phyloP scores from a whole-genome alignment of 2,329 filamentous ascomycete genomes.

The Calonectria pseudoreteaudii region DNA sequence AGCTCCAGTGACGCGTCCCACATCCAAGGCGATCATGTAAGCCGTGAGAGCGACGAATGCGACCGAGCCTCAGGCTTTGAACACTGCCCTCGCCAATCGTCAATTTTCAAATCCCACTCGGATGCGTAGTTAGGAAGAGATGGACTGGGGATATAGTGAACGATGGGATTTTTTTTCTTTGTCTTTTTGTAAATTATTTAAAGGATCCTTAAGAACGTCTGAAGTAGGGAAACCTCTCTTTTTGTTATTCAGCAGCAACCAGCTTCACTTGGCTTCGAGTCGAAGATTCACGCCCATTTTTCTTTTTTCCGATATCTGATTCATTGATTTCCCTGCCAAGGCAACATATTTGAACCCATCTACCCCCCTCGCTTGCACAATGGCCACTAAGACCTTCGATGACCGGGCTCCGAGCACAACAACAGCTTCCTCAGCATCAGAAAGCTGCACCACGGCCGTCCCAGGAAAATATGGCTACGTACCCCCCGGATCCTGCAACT shows the following conservation, averaged over 20 bases:
- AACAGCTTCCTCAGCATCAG: constrained; percentile 44
- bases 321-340: background rate
- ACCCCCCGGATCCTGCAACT: constrained; percentile 47
- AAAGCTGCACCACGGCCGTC: constrained; percentile 49
- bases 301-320: background rate
- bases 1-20: constrained; percentile 13
- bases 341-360: background rate
- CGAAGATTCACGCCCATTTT: background rate
- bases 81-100: constrained; percentile 23
- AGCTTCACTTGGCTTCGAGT: background rate
- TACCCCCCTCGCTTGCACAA: constrained; percentile 20
- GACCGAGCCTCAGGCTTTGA: background rate
- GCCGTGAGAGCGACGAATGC: constrained; percentile 2
- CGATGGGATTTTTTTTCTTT: background rate
- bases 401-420: constrained; percentile 40
- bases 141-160: background rate
- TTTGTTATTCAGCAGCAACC: constrained; percentile 7
- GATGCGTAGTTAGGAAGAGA: background rate
- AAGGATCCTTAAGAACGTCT: background rate
- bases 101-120: constrained; percentile 11
- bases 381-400: constrained; percentile 33
- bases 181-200: constrained; percentile 30
- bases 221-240: background rate
- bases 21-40: background rate
- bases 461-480: constrained; percentile 48